Conservation (phyloP, 768 basidiomycete genomes). For the Termitomyces sp. region DNA sequence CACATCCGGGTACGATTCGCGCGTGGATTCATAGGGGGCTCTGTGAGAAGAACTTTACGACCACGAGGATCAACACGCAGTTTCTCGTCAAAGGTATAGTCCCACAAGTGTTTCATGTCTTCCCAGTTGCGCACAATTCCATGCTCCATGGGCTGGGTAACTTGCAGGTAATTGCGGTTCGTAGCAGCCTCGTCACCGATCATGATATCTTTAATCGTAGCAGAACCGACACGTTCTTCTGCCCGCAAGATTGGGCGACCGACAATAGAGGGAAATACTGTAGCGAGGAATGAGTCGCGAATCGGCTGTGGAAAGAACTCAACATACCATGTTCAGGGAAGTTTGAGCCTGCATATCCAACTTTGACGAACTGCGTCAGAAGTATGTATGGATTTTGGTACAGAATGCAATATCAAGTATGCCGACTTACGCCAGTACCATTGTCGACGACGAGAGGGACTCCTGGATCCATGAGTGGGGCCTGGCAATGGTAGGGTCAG, state of each 20-base stretch:
- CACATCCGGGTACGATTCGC: slow-evolving; percentile 90
- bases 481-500: not conserved
- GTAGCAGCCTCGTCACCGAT: slow-evolving; percentile 94
- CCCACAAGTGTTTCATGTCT: slow-evolving; percentile 97
- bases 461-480: slow-evolving; percentile 35
- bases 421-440: slow-evolving; percentile 71
- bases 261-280: slow-evolving; percentile 95
- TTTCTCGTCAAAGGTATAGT: slow-evolving; percentile 98
- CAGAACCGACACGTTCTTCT: slow-evolving; percentile 86
- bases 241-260: slow-evolving; percentile 97
- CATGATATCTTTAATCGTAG: slow-evolving; percentile 96
- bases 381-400: slow-evolving; percentile 6
- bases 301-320: not conserved
- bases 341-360: slow-evolving; percentile 88
- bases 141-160: slow-evolving; percentile 99
- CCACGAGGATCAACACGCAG: slow-evolving; percentile 83
- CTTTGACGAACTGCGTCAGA: slow-evolving; percentile 73
- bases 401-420: not conserved
- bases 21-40: slow-evolving; percentile 99
- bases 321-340: slow-evolving; percentile 86
- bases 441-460: slow-evolving; percentile 79
- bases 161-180: slow-evolving; percentile 92
- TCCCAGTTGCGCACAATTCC: slow-evolving; percentile 99
- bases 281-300: not conserved
- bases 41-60: slow-evolving; percentile 88